Evolutionary conservation across 768 basidiomycete species (phyloP).

Genomic region (Ramaria sp.): DNA sequence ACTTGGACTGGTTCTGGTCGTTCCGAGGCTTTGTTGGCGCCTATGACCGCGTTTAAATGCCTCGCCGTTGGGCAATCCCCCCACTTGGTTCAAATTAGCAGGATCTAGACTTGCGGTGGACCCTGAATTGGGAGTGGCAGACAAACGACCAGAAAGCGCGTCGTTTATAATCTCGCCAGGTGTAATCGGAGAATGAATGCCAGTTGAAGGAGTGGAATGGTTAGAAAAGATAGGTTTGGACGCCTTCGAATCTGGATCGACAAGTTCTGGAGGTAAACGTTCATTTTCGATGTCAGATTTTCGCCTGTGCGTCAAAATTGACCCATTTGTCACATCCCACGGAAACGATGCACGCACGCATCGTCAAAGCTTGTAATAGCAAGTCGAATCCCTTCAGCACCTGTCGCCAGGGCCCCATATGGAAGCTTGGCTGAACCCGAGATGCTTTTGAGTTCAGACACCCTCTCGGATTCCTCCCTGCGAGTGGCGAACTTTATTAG

Average conservation of each 20-base stretch:
- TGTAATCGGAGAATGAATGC: slow-evolving; percentile 19
- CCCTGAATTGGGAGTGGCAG: slow-evolving; percentile 12
- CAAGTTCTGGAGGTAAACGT: slow-evolving; percentile 90
- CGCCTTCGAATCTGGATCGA: slow-evolving; percentile 61
- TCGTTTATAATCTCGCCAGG: slow-evolving; percentile 23
- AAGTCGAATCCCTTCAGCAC: slow-evolving; percentile 93
- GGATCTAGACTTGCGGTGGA: slow-evolving; percentile 10
- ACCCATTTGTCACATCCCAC: neutral
- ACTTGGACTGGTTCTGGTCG: slow-evolving; percentile 91
- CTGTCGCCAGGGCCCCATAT: slow-evolving; percentile 74
- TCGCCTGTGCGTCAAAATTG: slow-evolving; percentile 38
- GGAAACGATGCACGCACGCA: slow-evolving; percentile 54
- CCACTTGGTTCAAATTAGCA: too few relatives aligned
- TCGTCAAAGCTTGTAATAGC: slow-evolving; percentile 90
- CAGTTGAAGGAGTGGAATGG: slow-evolving; percentile 43
- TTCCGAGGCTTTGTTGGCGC: slow-evolving; percentile 78
- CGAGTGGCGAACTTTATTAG: neutral
- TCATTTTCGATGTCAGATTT: slow-evolving; percentile 99
- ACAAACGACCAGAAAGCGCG: slow-evolving; percentile 13
- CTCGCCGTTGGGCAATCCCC: slow-evolving; percentile 21
- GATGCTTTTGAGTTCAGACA: slow-evolving; percentile 92
- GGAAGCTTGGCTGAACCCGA: slow-evolving; percentile 70
- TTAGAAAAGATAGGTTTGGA: slow-evolving; percentile 44
- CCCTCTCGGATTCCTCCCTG: slow-evolving; percentile 96
- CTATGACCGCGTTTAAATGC: slow-evolving; percentile 59